Percentiles rank a stretch among this genome's conserved stretches.
Evolutionary conservation across 495 filamentous ascomycete genomes (phyloP).

Genomic region (Penicillium taxi): DNA sequence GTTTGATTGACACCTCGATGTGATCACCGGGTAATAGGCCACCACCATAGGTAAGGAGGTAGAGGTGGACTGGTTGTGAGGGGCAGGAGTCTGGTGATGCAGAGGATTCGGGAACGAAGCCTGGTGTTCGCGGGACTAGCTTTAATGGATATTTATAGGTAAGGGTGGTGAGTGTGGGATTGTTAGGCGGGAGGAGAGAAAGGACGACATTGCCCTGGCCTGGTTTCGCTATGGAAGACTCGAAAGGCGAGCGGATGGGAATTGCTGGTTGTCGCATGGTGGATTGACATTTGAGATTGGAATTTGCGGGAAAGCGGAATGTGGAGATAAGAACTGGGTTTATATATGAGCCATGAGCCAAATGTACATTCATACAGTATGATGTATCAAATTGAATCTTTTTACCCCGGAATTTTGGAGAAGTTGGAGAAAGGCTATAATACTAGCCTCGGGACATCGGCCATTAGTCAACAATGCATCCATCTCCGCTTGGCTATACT

Average conservation of each 20-base stretch:
- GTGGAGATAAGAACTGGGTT: conserved; percentile 3
- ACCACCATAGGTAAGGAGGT: conserved; percentile 90
- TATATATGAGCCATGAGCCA: conserved; percentile 9
- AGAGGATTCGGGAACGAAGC: conserved; percentile 31
- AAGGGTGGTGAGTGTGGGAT: conserved; percentile 63
- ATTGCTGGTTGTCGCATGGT: conserved; percentile 27
- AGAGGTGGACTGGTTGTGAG: conserved; percentile 52
- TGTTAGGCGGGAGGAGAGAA: conserved; percentile 59
- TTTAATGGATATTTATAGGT: conserved; percentile 93
- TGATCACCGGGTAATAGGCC: conserved; percentile 82
- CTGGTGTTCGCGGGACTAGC: conserved; percentile 60
- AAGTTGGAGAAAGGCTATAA: conserved; percentile 12
- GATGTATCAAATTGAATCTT: conserved; percentile 1
- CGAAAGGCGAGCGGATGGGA: conserved; percentile 53
- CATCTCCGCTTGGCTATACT: conserved; percentile 3
- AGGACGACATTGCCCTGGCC: conserved; percentile 74
- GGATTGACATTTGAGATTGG: not conserved
- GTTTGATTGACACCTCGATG: conserved; percentile 61
- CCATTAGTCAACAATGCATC: conserved; percentile 16
- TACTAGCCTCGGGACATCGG: conserved; percentile 16
- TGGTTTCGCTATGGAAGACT: conserved; percentile 58
- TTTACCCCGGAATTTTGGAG: conserved; percentile 19
- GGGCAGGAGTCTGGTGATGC: conserved; percentile 20
- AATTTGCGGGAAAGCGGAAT: conserved; percentile 1
- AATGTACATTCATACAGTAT: conserved; percentile 7